Evolutionary conservation across 176 grass and related monocot genomes (phyloP).

Genomic region (Aegilops speltoides): DNA sequence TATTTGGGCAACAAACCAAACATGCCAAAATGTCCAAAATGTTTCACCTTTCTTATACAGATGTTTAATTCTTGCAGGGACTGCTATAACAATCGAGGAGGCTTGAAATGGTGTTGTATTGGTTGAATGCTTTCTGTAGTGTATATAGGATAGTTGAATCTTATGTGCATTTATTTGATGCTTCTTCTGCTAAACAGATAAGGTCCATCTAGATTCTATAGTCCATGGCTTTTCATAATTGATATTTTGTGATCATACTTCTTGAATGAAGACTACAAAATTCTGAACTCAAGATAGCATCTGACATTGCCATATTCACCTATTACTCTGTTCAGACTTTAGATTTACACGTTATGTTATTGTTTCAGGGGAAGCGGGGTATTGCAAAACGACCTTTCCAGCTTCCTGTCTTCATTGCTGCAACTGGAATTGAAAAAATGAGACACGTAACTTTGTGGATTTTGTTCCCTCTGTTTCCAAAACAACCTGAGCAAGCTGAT

Average conservation of each 20-base stretch:
- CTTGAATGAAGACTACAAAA: too few species aligned
- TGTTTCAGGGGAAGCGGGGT: conserved; percentile 84
- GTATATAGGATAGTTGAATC: conserved; percentile 6
- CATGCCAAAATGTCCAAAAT: conserved; percentile 38
- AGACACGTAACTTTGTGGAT: background rate
- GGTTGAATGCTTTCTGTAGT: conserved; percentile 45
- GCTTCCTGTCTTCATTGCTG: conserved; percentile 85
- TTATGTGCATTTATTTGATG: too few species aligned
- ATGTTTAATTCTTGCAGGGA: conserved; percentile 79
- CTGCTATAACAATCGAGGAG: conserved; percentile 54
- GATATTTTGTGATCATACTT: too few species aligned
- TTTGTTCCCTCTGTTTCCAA: background rate
- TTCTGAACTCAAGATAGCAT: too few species aligned
- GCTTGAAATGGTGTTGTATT: conserved; percentile 50
- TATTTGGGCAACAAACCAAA: conserved; percentile 32
- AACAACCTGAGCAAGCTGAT: background rate
- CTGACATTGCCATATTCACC: too few species aligned
- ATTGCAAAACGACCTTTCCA: conserved; percentile 97
- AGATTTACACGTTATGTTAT: conserved; percentile 1
- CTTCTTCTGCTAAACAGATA: too few species aligned
- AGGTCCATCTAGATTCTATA: too few species aligned
- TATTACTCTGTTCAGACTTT: too few species aligned
- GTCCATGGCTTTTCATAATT: too few species aligned
- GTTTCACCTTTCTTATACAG: conserved; percentile 65
- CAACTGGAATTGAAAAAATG: background rate